Percentiles rank a stretch among this genome's conserved stretches.
These are phyloP conservation scores for Rugonectria rugulosa DNA, from an alignment of 2,329 filamentous ascomycete species.

Conservation along the genomic window DNA sequence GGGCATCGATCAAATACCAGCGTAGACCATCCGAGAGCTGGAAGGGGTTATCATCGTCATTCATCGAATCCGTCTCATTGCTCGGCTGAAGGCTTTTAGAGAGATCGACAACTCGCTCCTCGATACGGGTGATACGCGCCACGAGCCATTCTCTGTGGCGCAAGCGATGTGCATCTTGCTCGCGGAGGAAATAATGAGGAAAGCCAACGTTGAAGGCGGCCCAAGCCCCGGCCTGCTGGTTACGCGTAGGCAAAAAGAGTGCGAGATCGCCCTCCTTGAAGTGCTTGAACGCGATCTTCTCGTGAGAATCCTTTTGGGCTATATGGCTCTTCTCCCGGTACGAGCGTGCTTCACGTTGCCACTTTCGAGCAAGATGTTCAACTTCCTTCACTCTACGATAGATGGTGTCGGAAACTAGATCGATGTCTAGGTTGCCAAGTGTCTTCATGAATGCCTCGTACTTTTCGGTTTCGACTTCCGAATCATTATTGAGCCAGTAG, in stretches of 20 bases:
- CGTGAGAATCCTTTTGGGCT: constrained; percentile 84
- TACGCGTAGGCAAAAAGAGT: constrained; percentile 91
- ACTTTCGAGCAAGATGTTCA: constrained; percentile 91
- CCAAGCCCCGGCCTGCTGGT: constrained; percentile 94
- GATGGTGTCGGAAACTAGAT: constrained; percentile 83
- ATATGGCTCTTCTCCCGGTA: constrained; percentile 88
- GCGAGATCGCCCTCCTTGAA: constrained; percentile 98
- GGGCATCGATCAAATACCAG: constrained; percentile 95
- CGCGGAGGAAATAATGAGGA: constrained; percentile 94
- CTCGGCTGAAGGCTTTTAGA: constrained; percentile 73
- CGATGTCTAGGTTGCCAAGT: constrained; percentile 81
- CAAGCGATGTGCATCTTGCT: constrained; percentile 88
- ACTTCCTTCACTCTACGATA: constrained; percentile 92
- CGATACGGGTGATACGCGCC: constrained; percentile 87
- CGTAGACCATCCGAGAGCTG: constrained; percentile 92
- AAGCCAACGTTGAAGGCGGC: constrained; percentile 98
- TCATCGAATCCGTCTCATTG: constrained; percentile 58
- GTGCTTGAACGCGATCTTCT: constrained; percentile 94
- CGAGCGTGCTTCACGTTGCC: constrained; percentile 84
- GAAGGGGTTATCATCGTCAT: constrained; percentile 88
- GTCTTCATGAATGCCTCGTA: constrained; percentile 79
- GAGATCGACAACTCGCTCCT: constrained; percentile 92
- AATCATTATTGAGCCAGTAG: constrained; percentile 80
- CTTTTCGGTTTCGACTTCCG: constrained; percentile 72
- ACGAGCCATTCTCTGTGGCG: constrained; percentile 94